These are phyloP conservation scores for Macrophomina pseudophaseolina DNA, from an alignment of 2,329 filamentous ascomycete species.

Conservation along the genomic window DNA sequence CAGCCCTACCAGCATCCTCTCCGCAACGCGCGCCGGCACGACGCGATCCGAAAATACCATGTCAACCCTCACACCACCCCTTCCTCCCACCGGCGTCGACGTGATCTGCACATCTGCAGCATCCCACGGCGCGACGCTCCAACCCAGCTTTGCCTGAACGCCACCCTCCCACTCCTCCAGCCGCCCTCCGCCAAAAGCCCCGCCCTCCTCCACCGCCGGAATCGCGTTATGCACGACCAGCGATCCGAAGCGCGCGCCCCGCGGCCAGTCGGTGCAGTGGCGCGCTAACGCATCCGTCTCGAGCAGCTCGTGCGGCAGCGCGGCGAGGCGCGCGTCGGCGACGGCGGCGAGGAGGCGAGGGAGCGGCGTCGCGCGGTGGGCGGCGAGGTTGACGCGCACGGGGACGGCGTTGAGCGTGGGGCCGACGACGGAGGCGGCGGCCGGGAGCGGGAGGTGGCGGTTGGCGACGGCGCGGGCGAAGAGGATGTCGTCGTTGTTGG, in stretches of 20 bases:
- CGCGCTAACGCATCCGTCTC: conserved; percentile 43
- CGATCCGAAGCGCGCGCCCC: conserved; percentile 41
- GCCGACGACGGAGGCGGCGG: conserved; percentile 63
- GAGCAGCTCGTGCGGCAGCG: conserved; percentile 45
- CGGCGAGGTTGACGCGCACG: conserved; percentile 56
- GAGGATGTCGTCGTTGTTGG: conserved; percentile 50
- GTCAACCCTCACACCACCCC: not conserved
- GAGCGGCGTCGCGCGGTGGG: conserved; percentile 46
- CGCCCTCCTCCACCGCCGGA: conserved; percentile 52
- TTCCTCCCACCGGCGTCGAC: not conserved
- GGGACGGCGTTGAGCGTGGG: conserved; percentile 73
- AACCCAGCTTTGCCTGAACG: conserved; percentile 54
- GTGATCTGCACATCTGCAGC: conserved; percentile 30
- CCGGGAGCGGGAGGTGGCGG: conserved; percentile 64
- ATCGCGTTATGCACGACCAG: conserved; percentile 45
- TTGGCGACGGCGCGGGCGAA: conserved; percentile 72
- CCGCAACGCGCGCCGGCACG: not conserved
- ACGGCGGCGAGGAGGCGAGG: conserved; percentile 40
- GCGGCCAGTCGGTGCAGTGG: conserved; percentile 38
- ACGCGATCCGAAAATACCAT: not conserved
- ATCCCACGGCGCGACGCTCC: conserved; percentile 57
- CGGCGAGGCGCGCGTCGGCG: conserved; percentile 41
- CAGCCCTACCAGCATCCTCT: not conserved
- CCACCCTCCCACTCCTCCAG: conserved; percentile 35
- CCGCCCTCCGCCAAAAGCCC: conserved; percentile 52